Base-by-base conservation (phyloP, 23 red algal genomes). In the Gracilaria caudata region DNA sequence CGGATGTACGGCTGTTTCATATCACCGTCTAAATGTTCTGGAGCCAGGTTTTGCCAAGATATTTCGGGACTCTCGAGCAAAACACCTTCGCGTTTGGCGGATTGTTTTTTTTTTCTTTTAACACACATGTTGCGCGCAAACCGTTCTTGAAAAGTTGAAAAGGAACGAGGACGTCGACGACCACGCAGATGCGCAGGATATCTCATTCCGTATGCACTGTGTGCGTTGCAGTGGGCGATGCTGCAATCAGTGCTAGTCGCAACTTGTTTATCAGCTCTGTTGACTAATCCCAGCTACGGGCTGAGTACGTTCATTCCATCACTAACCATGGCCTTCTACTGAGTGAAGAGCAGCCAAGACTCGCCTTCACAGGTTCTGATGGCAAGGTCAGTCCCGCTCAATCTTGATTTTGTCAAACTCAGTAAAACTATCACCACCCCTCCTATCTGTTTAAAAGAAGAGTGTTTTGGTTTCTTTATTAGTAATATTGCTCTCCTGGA, bases 401-500 rank as follows among this genome's bases (percentile, higher is more conserved):
- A 49, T 75, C 70, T 46, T 75, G 37, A 75, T 75, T 75, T 75
- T 75, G 70, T 49, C 39, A 75, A 75, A 75, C 70, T 47, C 70
- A 75, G 33, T 75, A 75, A 75, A n/a, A 75, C 70, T 47, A 75
- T 75, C 43, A 28, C 11, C 20, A 9, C 66, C 17, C 35, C 35
- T 72, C 11, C 41, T 16, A 41, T 43, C 29, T 61, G 5, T 75
- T 29, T 46, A 29, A 47, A 24, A 75, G 21, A 43, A 46, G 21
- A 43, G 28, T 75, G 37, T 46, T 75, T 75, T 36, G 10, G 40
- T 75, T 46, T 21, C 70, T 80, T 80, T 60, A 59, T 79, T 46
- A 83, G 20, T 66, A 90, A 73, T 96, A 96, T 57, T 78, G 44
- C 78, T 98, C 90, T 34, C 90, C 90, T 9, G 90, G 95, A 23